Evolutionary conservation across 2,329 filamentous ascomycete genomes (phyloP), one percentile per base, ranked within the genome.

Genomic region (Aspergillus thermomutatus): DNA sequence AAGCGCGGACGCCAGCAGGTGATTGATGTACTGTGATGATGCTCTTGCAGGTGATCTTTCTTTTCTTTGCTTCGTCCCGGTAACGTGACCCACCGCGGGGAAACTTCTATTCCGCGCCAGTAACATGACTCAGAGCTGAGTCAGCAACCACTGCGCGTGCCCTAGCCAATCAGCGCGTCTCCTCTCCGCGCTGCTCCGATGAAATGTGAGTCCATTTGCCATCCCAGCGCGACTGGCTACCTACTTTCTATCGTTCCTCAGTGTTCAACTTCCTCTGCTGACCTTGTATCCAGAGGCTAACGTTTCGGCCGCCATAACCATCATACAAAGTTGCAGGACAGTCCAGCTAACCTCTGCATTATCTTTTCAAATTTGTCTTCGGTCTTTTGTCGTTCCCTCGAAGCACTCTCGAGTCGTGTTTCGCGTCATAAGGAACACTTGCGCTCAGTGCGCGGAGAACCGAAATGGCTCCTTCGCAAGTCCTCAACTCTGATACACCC

Each of bases 381-480:
- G 9, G 14, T 25, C 52, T 45, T 21, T 27, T 46, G 34, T 21
- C n/a, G 3, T 19, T 26, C 19, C n/a, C 5, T 34, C 3, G 26
- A n/a, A 49, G 28, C 52, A 26, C 23, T 19, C 27, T 49, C 31
- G 52, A 37, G 43, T 53, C 43, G 43, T 53, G 43, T 25, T 46
- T 23, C 21, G 11, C 9, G 21, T 43, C 49, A 40, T 48, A 47
- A 28, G 45, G 51, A 28, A 47, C 51, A 55, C 50, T 59, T 65
- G 66, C 65, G 66, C 64, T 60, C 19, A 54, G 61, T 64, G 69
- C 67, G 63, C 69, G 48, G 52, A 60, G 58, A 17, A 61, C 53
- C 37, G 65, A 57, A 31, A 80, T 80, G 78, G 75, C 77, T 54
- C 75, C 75, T 54, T 69, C 72, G 52, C 57, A 65, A 50, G 64